A percentile compares a stretch with the other conserved stretches of the same genome.
phyloP scores from a whole-genome alignment of 2,329 filamentous ascomycete species.

The Trichoderma asperellum region DNA sequence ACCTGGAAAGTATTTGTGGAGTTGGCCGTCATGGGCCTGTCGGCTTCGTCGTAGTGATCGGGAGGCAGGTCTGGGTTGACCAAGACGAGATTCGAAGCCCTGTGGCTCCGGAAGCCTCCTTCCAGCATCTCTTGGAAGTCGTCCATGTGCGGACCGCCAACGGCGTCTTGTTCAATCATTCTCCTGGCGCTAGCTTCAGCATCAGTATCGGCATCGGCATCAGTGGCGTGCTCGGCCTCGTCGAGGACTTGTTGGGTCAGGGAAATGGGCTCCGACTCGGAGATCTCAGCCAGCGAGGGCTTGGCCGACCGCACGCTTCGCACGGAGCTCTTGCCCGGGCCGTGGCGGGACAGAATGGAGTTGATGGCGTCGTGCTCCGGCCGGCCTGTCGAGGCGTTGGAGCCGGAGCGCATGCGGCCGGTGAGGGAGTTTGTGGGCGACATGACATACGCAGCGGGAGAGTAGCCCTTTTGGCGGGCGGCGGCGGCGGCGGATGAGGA shows the following conservation, averaged over 20 bases:
- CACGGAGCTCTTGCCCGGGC: slow-evolving; percentile 58
- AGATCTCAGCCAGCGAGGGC: slow-evolving; percentile 59
- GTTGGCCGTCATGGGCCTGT: slow-evolving; percentile 49
- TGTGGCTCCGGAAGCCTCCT: slow-evolving; percentile 29
- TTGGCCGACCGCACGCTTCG: slow-evolving; percentile 56
- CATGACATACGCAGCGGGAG: slow-evolving; percentile 69
- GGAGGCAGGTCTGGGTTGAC: slow-evolving; percentile 24
- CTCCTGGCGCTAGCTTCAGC: slow-evolving; percentile 12
- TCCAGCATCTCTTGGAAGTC: slow-evolving; percentile 44
- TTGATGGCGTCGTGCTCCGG: slow-evolving; percentile 50
- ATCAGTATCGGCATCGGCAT: slow-evolving; percentile 33
- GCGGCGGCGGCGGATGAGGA: slow-evolving; percentile 66
- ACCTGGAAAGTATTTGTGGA: slow-evolving; percentile 68
- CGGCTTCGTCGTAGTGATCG: slow-evolving; percentile 12
- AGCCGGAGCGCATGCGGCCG: slow-evolving; percentile 58
- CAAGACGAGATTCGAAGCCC: slow-evolving; percentile 21
- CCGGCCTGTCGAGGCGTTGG: slow-evolving; percentile 51
- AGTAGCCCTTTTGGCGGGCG: slow-evolving; percentile 67
- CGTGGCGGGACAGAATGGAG: slow-evolving; percentile 52
- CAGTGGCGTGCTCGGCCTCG: slow-evolving; percentile 50
- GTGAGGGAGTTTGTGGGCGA: slow-evolving; percentile 68
- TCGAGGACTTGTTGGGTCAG: slow-evolving; percentile 58
- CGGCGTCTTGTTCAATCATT: slow-evolving; percentile 42
- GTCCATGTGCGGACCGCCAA: slow-evolving; percentile 38
- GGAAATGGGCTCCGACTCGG: slow-evolving; percentile 58